phyloP scores from a whole-genome alignment of 1,139 yeast species.

The Geotrichum carabidarum region DNA sequence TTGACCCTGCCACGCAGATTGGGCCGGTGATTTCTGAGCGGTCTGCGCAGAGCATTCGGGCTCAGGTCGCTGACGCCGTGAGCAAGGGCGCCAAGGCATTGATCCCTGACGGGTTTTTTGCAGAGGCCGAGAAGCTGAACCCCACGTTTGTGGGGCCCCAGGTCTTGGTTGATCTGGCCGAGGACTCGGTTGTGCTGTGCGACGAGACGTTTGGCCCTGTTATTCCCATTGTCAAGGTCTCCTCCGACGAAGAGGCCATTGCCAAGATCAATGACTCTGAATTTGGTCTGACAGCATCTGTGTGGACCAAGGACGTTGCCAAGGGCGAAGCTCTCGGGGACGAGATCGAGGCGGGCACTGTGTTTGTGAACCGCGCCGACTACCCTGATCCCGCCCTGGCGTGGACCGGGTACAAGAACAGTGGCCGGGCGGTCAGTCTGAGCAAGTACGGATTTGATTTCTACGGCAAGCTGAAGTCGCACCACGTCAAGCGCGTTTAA shows the following conservation, averaged over 20 bases:
- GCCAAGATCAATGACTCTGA: conserved; percentile 36
- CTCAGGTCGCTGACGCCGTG: conserved; percentile 66
- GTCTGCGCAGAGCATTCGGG: conserved; percentile 67
- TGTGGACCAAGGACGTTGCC: conserved; percentile 48
- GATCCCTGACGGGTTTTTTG: conserved; percentile 60
- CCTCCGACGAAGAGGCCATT: conserved; percentile 39
- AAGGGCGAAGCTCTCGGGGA: conserved; percentile 60
- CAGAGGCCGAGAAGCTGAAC: conserved; percentile 40
- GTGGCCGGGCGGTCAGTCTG: conserved; percentile 62
- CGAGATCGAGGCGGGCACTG: conserved; percentile 72
- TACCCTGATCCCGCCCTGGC: conserved; percentile 75
- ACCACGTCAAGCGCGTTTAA: conserved; percentile 33
- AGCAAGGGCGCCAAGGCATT: conserved; percentile 60
- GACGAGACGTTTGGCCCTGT: conserved; percentile 72
- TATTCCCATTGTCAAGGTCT: conserved; percentile 41
- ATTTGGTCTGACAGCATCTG: conserved; percentile 51
- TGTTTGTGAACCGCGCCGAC: conserved; percentile 81
- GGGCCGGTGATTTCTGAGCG: conserved; percentile 77
- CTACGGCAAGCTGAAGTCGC: conserved; percentile 38
- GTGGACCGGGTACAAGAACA: conserved; percentile 76
- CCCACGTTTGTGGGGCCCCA: conserved; percentile 78
- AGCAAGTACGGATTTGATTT: conserved; percentile 36
- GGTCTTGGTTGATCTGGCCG: conserved; percentile 66
- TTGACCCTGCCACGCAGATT: conserved; percentile 58
- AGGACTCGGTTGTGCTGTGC: conserved; percentile 58